Percentiles rank a stretch among this genome's conserved stretches.
phyloP scores from a whole-genome alignment of 106 monocot genomes.

The Platanthera guangdongensis region DNA sequence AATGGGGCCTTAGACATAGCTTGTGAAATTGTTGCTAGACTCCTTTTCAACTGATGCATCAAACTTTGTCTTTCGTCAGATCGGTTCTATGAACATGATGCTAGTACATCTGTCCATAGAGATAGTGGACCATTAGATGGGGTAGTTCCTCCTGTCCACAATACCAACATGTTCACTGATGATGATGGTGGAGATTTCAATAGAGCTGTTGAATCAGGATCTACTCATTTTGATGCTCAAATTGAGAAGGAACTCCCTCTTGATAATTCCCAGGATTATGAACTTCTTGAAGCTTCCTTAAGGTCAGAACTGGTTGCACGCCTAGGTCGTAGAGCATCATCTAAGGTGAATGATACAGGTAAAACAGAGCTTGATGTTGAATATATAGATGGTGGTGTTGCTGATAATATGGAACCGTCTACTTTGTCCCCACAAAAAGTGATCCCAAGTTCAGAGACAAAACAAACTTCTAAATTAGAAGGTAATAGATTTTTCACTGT shows the following conservation, averaged over 20 bases:
- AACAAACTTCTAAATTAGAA: conserved; percentile 5
- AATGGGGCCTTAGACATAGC: not conserved
- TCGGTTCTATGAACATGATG: conserved; percentile 28
- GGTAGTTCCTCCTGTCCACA: not conserved
- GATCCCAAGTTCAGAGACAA: conserved; percentile 9
- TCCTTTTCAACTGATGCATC: not conserved
- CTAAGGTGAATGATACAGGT: conserved; percentile 20
- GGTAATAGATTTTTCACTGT: conserved; percentile 14
- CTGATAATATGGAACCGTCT: conserved; percentile 7
- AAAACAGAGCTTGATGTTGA: conserved; percentile 11
- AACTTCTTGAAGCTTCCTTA: conserved; percentile 82
- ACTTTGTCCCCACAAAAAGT: conserved; percentile 9
- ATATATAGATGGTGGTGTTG: conserved; percentile 10
- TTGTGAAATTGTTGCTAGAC: not conserved
- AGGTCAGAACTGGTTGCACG: conserved; percentile 67
- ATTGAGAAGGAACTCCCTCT: conserved; percentile 15
- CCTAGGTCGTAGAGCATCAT: conserved; percentile 29
- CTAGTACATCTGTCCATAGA: conserved; percentile 24
- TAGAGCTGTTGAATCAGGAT: conserved; percentile 15
- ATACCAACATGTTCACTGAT: conserved; percentile 12
- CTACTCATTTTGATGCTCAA: conserved; percentile 10
- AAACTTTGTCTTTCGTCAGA: conserved; percentile 9
- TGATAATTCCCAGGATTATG: conserved; percentile 44
- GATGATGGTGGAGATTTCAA: conserved; percentile 13
- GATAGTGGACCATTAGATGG: conserved; percentile 15